Evolutionary conservation across 1,284 basidiomycete species (phyloP), one percentile per base, ranked within the genome.

Genomic region (Cutaneotrichosporon cutaneum): DNA sequence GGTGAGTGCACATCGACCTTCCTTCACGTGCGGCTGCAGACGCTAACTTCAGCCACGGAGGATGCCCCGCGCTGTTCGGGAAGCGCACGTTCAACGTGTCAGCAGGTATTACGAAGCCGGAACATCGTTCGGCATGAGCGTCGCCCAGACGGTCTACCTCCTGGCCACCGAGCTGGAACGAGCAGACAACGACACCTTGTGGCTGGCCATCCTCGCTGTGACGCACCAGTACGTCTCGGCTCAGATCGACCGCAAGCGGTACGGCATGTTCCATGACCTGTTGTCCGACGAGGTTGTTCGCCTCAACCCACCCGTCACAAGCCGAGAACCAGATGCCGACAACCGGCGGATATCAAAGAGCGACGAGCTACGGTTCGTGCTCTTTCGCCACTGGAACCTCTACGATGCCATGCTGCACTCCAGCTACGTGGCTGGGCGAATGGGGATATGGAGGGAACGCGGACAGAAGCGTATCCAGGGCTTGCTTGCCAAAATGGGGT

Each of bases 401-500:
- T 98, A 98, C 75, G 94, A 97, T 73, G 87, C 93, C 13, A 99
- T 99, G 95, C 89, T 90, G 73, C 95, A 99, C 76, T 96, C 94
- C 1, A 89, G 90, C 66, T 99, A 99, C 72, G 89, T 99, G 16
- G 95, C 94, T 1, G 88, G 90, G 47, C 94, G 94, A 77, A 84
- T 99, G 67, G 93, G 93, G 2, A 90, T 97, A 56, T 99, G 96
- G 96, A 90, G 90, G 72, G 95, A 99, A 75, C 86, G 87, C 58
- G 96, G 96, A 4, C 83, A 90, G 62, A 94, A 92, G 75, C 86
- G 88, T 65, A 80, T 99, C 56, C 92, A 90, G 1, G 94, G 94
- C 1, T 81, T 99, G 62, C 82, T 99, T 35, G 96, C 96, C 27
- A 99, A 99, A 83, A 99, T 99, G 94, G 96, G 96, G 93, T 95